Conservation (phyloP, 176 grass and related monocot genomes). For the Metroxylon sagu region DNA sequence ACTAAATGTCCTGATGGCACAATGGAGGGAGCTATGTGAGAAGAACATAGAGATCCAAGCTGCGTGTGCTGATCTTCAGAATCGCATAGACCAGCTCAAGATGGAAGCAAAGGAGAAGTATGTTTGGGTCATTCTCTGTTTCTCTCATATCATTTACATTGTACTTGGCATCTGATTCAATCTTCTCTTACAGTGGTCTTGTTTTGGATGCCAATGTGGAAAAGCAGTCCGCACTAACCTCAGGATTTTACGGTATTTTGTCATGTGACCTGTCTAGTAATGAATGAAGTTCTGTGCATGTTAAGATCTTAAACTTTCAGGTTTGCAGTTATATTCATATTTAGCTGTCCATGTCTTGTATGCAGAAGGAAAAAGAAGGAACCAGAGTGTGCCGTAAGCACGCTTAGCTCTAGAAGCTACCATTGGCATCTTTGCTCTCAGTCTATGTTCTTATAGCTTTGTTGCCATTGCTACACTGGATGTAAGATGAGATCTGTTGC, state of each 20-base stretch:
- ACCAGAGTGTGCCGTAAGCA: too few species aligned
- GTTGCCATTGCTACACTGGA: too few species aligned
- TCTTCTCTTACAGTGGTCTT: constrained; percentile 36
- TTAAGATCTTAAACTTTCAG: too few species aligned
- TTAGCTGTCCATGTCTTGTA: too few species aligned
- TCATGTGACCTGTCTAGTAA: too few species aligned
- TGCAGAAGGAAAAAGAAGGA: too few species aligned
- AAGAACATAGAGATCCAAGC: constrained; percentile 85
- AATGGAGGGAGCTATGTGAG: constrained; percentile 88
- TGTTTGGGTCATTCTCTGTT: background rate
- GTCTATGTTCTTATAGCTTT: too few species aligned
- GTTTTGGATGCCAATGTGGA: constrained; percentile 35
- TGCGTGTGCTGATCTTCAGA: constrained; percentile 69
- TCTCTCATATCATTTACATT: background rate
- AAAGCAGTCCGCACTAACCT: constrained; percentile 22
- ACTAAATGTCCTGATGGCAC: constrained; percentile 57
- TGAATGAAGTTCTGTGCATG: too few species aligned
- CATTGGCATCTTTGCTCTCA: too few species aligned
- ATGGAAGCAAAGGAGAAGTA: constrained; percentile 68
- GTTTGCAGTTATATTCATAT: too few species aligned
- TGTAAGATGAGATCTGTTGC: too few species aligned
- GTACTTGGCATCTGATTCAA: background rate
- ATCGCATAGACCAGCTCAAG: constrained; percentile 62
- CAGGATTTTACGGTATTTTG: constrained; percentile 26
- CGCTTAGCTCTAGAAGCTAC: too few species aligned